Evolutionary conservation across 805 yeast genomes (phyloP), one percentile per base, ranked within the genome.

Genomic region (Candida ulmi): DNA sequence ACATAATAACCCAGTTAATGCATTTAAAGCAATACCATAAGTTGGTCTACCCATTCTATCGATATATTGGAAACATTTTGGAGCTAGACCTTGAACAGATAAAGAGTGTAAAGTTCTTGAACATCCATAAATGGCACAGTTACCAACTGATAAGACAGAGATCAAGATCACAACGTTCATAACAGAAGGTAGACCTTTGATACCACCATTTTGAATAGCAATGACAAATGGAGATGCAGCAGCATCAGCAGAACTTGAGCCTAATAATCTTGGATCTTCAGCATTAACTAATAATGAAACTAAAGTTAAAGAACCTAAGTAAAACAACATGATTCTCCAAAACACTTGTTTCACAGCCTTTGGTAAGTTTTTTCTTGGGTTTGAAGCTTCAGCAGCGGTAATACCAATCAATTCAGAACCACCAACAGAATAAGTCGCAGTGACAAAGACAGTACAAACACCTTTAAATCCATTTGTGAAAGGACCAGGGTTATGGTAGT

Each of bases 401-500:
- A 74, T 51, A 34, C 78, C 78, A 45, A 72, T 65, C 54, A 74
- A 54, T 50, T 74, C 79, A 36, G 76, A 62, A 36, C 79, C 79
- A 42, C 74, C 62, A 50, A 75, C 76, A 9, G 78, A 72, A 54
- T 74, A 74, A 2, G 74, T 72, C 13, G 80, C 76, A 25, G 76
- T 72, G 26, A 72, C 77, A 51, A 75, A 74, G 17, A 74, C 78
- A 1, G 76, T 58, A 42, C 74, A 68, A 21, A 73, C 63, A 47
- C 78, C 79, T 47, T 74, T 74, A 53, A 74, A 74, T 8, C 76
- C 71, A 35, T 74, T 59, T 11, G 77, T 73, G 52, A 84, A 80
- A 0, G 88, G 78, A 37, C 91, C 91, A 13, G 79, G 79, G 36
- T 65, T 43, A 44, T 60, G 57, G 71, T 76, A 74, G 51, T 71